Percentiles rank a stretch among this genome's conserved stretches.
phyloP scores from a whole-genome alignment of 805 yeast species.

The Grigorovia humatica region DNA sequence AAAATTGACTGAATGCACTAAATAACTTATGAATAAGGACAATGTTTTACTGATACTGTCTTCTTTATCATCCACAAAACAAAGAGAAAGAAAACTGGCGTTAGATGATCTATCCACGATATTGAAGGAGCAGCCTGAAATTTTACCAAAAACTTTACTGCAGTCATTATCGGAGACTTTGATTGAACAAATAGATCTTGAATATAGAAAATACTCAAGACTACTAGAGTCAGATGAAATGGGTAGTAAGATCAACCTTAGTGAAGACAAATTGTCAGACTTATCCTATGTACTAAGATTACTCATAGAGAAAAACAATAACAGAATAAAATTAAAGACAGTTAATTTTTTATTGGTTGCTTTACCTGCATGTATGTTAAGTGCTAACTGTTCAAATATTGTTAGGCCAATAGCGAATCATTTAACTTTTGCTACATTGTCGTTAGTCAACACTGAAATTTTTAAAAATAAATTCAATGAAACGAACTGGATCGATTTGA shows the following conservation, averaged over 20 bases:
- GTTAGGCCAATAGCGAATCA: conserved; percentile 17
- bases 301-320: conserved; percentile 22
- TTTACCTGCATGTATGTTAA: conserved; percentile 18
- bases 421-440: conserved; percentile 15
- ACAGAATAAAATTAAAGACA: conserved; percentile 19
- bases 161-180: conserved; percentile 19
- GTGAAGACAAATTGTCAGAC: conserved; percentile 17
- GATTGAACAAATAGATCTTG: conserved; percentile 28
- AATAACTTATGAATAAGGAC: conserved; percentile 8
- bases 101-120: conserved; percentile 31
- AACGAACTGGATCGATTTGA: conserved; percentile 18
- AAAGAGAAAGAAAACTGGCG: conserved; percentile 47
- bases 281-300: conserved; percentile 22
- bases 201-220: conserved; percentile 23
- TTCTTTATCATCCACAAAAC: conserved; percentile 37
- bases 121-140: conserved; percentile 15
- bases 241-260: conserved; percentile 26
- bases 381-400: conserved; percentile 6
- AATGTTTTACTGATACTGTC: conserved; percentile 6
- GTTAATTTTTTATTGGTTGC: conserved; percentile 13
- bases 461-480: conserved; percentile 18
- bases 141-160: conserved; percentile 14
- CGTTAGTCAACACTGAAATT: conserved; percentile 11
- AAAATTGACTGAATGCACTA: background rate
- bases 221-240: conserved; percentile 3